Percentiles rank a stretch among this genome's conserved stretches.
phyloP scores from a whole-genome alignment of 768 basidiomycete species.

The Ephemerocybe angulata region DNA sequence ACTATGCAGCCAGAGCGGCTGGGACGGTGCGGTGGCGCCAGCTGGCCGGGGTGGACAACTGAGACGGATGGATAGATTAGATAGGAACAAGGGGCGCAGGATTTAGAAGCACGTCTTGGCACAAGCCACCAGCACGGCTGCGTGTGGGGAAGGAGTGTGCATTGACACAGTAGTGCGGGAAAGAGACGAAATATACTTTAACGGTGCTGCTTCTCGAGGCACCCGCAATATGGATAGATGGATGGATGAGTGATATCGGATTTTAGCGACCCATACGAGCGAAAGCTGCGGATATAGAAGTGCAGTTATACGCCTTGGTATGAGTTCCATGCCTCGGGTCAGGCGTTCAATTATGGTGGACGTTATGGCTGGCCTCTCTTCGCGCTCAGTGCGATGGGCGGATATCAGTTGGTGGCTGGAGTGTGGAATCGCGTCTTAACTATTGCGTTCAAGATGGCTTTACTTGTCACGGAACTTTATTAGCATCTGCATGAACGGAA shows the following conservation, averaged over 20 bases:
- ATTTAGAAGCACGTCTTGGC: background rate
- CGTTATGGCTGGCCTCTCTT: background rate
- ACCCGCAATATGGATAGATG: background rate
- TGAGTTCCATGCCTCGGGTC: constrained; percentile 2
- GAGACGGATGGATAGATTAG: background rate
- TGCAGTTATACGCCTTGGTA: background rate
- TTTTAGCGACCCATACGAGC: background rate
- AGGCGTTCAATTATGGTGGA: background rate
- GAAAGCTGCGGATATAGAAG: background rate
- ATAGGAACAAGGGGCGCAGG: background rate
- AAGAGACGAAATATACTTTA: background rate
- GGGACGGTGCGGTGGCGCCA: too few species aligned
- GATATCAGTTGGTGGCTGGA: background rate
- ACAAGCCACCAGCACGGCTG: background rate
- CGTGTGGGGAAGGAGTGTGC: background rate
- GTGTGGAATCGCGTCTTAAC: background rate
- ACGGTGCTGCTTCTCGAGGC: constrained; percentile 3
- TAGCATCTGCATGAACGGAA: background rate
- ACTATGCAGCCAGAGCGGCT: background rate
- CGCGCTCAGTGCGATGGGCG: background rate
- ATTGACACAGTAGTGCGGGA: background rate
- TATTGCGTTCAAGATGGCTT: background rate
- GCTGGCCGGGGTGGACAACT: background rate
- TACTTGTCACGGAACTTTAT: background rate
- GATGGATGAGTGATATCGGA: constrained; percentile 1